These are phyloP conservation scores for Rhizophagus clarus DNA, from an alignment of 192 early-diverging fungal species.

Conservation along the genomic window DNA sequence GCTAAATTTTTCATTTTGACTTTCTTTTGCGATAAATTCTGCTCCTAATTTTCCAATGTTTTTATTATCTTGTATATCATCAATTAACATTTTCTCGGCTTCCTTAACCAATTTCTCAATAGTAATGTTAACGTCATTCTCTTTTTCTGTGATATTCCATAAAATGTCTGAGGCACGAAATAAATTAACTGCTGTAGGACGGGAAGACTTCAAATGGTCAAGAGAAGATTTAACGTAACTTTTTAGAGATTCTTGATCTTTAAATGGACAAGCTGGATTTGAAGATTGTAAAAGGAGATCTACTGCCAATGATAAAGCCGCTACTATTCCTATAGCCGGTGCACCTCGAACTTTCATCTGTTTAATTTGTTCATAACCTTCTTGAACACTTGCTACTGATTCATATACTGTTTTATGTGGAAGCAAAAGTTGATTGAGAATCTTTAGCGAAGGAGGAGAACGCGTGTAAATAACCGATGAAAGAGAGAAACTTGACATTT, in stretches of 20 bases:
- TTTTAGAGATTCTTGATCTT: not conserved
- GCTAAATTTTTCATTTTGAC: constrained; percentile 39
- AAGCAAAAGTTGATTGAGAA: constrained; percentile 91
- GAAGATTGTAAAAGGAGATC: constrained; percentile 53
- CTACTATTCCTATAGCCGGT: constrained; percentile 97
- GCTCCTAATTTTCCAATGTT: constrained; percentile 83
- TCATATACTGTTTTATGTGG: constrained; percentile 85
- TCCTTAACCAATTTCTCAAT: constrained; percentile 65
- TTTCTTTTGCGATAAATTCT: constrained; percentile 62
- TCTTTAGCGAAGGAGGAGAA: constrained; percentile 55
- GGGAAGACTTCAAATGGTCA: constrained; percentile 82
- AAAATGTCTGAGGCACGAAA: constrained; percentile 81
- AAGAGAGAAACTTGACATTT: constrained; percentile 28
- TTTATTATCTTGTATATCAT: constrained; percentile 87
- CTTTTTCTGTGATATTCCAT: constrained; percentile 37
- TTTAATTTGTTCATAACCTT: constrained; percentile 87
- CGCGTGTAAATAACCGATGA: constrained; percentile 58
- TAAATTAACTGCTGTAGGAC: constrained; percentile 96
- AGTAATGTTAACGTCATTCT: constrained; percentile 45
- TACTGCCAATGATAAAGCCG: constrained; percentile 86
- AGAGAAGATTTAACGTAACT: constrained; percentile 63
- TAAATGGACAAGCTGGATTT: constrained; percentile 23
- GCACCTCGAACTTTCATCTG: constrained; percentile 93
- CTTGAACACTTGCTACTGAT: constrained; percentile 55
- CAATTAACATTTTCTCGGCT: constrained; percentile 82